phyloP scores from a whole-genome alignment of 805 yeast species.

The Suhomyces faveliae region DNA sequence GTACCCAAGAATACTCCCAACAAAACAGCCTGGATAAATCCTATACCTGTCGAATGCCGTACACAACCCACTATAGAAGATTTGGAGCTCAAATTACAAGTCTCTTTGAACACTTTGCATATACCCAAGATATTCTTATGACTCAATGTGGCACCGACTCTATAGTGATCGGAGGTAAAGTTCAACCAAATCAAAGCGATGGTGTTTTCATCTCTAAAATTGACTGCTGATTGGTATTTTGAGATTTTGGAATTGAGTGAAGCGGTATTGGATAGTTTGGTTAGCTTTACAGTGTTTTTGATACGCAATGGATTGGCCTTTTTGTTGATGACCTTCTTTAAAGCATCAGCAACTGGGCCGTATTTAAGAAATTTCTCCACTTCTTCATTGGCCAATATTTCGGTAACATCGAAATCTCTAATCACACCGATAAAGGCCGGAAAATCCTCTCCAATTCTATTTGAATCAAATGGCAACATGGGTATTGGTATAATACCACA shows the following conservation, averaged over 20 bases:
- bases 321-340: slow-evolving; percentile 47
- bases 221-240: slow-evolving; percentile 39
- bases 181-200: slow-evolving; percentile 64
- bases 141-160: slow-evolving; percentile 55
- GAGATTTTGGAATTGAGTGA: slow-evolving; percentile 44
- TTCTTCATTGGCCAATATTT: slow-evolving; percentile 76
- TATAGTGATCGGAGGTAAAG: slow-evolving; percentile 69
- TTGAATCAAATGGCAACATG: slow-evolving; percentile 65
- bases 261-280: slow-evolving; percentile 39
- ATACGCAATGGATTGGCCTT: slow-evolving; percentile 46
- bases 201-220: slow-evolving; percentile 40
- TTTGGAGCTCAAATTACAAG: slow-evolving; percentile 74
- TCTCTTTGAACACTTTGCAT: slow-evolving; percentile 88
- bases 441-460: slow-evolving; percentile 69
- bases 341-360: slow-evolving; percentile 58
- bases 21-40: slow-evolving; percentile 81
- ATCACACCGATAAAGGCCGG: slow-evolving; percentile 62
- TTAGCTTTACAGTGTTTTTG: slow-evolving; percentile 65
- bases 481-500: slow-evolving; percentile 81
- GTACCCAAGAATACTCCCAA: slow-evolving; percentile 87
- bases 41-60: slow-evolving; percentile 79
- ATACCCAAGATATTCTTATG: slow-evolving; percentile 68
- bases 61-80: slow-evolving; percentile 83
- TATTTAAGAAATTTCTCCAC: slow-evolving; percentile 66
- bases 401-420: slow-evolving; percentile 67